A percentile compares a stretch with the other conserved stretches of the same genome.
Conservation (phyloP, 768 basidiomycete species). For the Xerocomus potaroensis region DNA sequence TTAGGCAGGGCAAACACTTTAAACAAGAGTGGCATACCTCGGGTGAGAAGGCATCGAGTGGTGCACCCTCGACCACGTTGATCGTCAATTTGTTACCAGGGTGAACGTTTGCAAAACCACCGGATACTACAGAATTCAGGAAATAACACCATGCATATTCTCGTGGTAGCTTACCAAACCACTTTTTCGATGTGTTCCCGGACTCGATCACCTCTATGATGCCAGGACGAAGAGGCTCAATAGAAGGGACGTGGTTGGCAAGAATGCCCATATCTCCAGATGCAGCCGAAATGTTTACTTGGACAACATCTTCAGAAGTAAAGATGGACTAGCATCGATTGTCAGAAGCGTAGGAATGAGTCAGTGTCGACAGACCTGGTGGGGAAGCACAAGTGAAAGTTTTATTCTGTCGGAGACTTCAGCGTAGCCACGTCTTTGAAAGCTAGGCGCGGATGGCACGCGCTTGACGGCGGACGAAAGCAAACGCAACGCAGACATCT, state of each 20-base stretch:
- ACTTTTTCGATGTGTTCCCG: conserved; percentile 78
- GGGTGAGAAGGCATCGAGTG: conserved; percentile 82
- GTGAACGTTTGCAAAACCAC: conserved; percentile 97
- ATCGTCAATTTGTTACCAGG: conserved; percentile 95
- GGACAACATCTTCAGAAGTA: conserved; percentile 86
- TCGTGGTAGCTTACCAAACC: conserved; percentile 73
- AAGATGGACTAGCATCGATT: conserved; percentile 67
- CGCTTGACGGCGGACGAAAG: conserved; percentile 61
- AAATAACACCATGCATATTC: neutral
- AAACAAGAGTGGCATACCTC: conserved; percentile 56
- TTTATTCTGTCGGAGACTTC: conserved; percentile 88
- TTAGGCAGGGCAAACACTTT: conserved; percentile 4
- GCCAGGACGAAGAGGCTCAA: conserved; percentile 92
- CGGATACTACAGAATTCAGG: conserved; percentile 63
- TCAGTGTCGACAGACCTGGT: conserved; percentile 62
- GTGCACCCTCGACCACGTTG: conserved; percentile 95
- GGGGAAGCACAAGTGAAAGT: conserved; percentile 90
- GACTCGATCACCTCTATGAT: conserved; percentile 92
- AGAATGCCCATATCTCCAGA: conserved; percentile 99
- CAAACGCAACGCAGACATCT: conserved; percentile 76
- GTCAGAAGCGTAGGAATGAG: conserved; percentile 10
- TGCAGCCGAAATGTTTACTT: conserved; percentile 92
- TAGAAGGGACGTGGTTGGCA: conserved; percentile 97
- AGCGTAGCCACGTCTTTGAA: conserved; percentile 82
- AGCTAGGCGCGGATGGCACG: conserved; percentile 44